Conservation (phyloP, 441 rosid species). For the Kokia cookei region DNA sequence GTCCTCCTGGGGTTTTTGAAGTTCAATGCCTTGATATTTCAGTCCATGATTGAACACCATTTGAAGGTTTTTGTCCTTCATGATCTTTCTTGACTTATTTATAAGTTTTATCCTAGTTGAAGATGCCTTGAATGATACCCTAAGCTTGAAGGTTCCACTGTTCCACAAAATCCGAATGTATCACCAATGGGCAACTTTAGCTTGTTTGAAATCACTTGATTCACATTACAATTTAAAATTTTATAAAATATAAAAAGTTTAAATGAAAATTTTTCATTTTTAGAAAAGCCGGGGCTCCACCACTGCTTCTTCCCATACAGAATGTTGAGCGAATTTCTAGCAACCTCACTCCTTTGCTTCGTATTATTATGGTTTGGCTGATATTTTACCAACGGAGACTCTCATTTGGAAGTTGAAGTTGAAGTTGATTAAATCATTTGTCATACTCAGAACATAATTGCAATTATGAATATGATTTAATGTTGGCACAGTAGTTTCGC, state of each 20-base stretch:
- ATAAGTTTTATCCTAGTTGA: background rate
- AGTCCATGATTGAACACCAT: conserved; percentile 67
- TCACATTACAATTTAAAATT: background rate
- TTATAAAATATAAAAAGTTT: no score
- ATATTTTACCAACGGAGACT: conserved; percentile 62
- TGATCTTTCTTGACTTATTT: conserved; percentile 1
- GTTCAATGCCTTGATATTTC: conserved; percentile 88
- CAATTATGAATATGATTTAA: no score
- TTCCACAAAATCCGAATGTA: background rate
- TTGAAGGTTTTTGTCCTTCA: conserved; percentile 47
- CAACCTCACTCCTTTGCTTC: conserved; percentile 60
- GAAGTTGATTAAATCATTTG: conserved; percentile 46
- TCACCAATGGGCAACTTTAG: background rate
- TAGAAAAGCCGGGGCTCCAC: background rate
- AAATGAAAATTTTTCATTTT: background rate
- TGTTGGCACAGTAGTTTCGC: no score
- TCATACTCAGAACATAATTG: no score
- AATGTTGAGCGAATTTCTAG: conserved; percentile 36
- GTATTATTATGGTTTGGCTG: conserved; percentile 38
- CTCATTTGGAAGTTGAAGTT: conserved; percentile 83
- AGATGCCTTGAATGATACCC: background rate
- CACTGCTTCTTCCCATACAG: conserved; percentile 37
- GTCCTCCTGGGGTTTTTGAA: conserved; percentile 51
- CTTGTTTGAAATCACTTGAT: background rate
- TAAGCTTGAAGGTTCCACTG: background rate